Percentiles rank a stretch among this genome's conserved stretches.
phyloP scores from a whole-genome alignment of 1,284 basidiomycete genomes.

The Flammula alnicola region DNA sequence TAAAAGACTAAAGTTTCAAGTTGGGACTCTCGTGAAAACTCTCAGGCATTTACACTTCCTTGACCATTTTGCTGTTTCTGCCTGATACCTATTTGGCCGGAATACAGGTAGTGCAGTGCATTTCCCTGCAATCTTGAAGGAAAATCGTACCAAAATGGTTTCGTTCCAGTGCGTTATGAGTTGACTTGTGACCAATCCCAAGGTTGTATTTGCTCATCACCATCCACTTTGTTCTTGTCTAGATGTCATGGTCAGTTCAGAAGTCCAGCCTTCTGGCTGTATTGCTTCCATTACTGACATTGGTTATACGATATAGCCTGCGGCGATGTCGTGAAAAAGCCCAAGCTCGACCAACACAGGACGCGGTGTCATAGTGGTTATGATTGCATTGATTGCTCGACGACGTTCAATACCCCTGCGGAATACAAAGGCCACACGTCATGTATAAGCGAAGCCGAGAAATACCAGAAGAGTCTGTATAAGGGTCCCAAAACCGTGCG shows the following conservation, averaged over 20 bases:
- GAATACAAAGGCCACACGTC: slow-evolving; percentile 85
- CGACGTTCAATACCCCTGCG: slow-evolving; percentile 72
- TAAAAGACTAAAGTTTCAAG: too few relatives aligned
- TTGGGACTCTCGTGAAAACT: too few relatives aligned
- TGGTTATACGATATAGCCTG: slow-evolving; percentile 54
- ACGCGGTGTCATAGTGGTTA: slow-evolving; percentile 67
- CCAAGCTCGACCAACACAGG: slow-evolving; percentile 80
- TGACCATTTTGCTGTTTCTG: too few relatives aligned
- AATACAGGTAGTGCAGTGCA: too few relatives aligned
- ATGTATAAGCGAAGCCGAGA: slow-evolving; percentile 90
- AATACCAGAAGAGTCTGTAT: slow-evolving; percentile 88
- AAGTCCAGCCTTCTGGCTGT: background rate
- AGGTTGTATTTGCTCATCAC: too few relatives aligned
- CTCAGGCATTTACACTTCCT: too few relatives aligned
- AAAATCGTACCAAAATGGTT: too few relatives aligned
- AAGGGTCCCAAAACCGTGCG: slow-evolving; percentile 72
- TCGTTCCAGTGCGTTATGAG: too few relatives aligned
- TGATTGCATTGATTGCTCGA: slow-evolving; percentile 89
- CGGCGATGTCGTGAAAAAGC: slow-evolving; percentile 88
- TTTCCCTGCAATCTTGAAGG: too few relatives aligned
- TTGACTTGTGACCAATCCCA: too few relatives aligned
- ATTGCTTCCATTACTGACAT: slow-evolving; percentile 1
- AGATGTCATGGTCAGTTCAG: slow-evolving; percentile 49
- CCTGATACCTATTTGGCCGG: too few relatives aligned
- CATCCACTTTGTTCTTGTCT: slow-evolving; percentile 7